phyloP scores from a whole-genome alignment of 306 rosid genomes.

The Cucurbita argyrosperma region DNA sequence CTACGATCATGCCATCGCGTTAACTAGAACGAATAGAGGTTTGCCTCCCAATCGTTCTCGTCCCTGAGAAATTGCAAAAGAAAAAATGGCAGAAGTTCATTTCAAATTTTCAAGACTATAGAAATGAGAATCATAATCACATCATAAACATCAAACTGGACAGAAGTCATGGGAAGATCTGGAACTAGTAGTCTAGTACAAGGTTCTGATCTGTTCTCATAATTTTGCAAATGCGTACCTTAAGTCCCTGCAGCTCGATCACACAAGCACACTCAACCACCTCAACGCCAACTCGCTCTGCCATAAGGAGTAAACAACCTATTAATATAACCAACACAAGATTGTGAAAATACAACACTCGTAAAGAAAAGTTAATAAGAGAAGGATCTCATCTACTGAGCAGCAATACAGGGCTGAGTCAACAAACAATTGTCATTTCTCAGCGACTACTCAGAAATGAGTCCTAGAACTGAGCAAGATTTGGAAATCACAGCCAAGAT shows the following conservation, averaged over 20 bases:
- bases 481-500: background rate
- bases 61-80: conserved; percentile 48
- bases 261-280: conserved; percentile 95
- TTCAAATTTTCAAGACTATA: background rate
- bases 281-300: conserved; percentile 74
- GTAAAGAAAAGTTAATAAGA: background rate
- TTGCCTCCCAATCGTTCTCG: conserved; percentile 54
- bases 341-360: background rate
- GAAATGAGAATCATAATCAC: background rate
- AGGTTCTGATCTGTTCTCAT: background rate
- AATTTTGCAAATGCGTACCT: conserved; percentile 26
- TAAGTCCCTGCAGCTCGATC: conserved; percentile 69
- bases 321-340: background rate
- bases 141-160: background rate
- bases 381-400: background rate
- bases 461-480: background rate
- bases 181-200: background rate
- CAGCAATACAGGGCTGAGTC: background rate
- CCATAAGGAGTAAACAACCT: conserved; percentile 3
- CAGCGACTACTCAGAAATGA: background rate
- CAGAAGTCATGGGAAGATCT: background rate
- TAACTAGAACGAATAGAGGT: conserved; percentile 59
- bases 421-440: background rate
- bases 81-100: background rate
- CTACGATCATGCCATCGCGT: conserved; percentile 32